A percentile compares a stretch with the other conserved stretches of the same genome.
These are phyloP conservation scores for Quercus robur DNA, from an alignment of 306 rosid species.

Conservation along the genomic window DNA sequence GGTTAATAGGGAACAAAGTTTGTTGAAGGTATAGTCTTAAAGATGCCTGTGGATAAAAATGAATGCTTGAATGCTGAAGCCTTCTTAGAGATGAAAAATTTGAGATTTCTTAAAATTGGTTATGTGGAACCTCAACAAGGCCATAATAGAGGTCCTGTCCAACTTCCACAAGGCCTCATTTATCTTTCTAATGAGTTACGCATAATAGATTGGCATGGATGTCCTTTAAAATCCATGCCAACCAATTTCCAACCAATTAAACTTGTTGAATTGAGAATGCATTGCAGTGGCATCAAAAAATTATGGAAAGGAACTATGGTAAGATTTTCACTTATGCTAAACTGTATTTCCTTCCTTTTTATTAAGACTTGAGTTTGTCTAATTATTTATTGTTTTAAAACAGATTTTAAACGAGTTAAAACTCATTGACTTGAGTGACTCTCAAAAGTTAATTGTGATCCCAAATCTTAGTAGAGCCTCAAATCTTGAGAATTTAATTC, in stretches of 20 bases:
- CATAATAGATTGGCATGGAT: background rate
- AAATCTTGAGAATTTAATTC: background rate
- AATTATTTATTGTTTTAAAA: background rate
- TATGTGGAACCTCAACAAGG: background rate
- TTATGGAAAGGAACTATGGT: background rate
- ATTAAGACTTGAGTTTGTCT: background rate
- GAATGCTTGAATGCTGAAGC: background rate
- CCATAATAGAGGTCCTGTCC: fast-evolving
- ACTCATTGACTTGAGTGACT: background rate
- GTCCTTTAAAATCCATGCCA: background rate
- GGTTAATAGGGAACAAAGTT: background rate
- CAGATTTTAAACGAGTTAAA: background rate
- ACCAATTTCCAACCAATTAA: background rate
- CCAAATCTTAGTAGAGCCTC: background rate
- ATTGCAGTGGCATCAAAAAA: background rate
- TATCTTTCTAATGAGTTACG: background rate
- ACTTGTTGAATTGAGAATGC: background rate
- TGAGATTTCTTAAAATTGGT: background rate
- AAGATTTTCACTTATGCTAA: background rate
- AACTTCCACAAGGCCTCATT: background rate
- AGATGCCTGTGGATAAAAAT: too few species aligned
- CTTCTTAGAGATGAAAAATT: background rate
- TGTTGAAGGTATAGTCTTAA: background rate
- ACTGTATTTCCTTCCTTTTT: background rate
- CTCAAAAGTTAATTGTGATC: background rate